A percentile compares a stretch with the other conserved stretches of the same genome.
Evolutionary conservation across 2,329 filamentous ascomycete genomes (phyloP).

Genomic region (Pleoardoris graminearum): DNA sequence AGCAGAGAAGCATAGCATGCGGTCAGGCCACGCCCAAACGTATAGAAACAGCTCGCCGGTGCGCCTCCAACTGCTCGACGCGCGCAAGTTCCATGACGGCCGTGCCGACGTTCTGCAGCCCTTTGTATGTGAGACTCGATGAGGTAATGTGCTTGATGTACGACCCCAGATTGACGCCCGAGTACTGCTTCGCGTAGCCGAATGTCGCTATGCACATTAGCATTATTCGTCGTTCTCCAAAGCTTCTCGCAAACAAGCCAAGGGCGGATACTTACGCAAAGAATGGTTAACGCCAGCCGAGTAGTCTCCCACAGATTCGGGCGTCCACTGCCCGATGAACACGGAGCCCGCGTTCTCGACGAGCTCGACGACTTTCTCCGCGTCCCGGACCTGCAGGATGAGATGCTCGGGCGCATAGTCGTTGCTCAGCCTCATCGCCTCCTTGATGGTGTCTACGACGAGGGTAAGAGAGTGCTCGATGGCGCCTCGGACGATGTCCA

Average conservation of each 20-base stretch:
- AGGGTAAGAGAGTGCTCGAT: slow-evolving; percentile 93
- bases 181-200: slow-evolving; percentile 98
- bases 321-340: slow-evolving; percentile 94
- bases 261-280: slow-evolving; percentile 69
- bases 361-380: slow-evolving; percentile 71
- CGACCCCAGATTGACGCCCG: slow-evolving; percentile 91
- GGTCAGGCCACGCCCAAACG: slow-evolving; percentile 53
- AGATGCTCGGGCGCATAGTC: slow-evolving; percentile 95
- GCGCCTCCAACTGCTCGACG: slow-evolving; percentile 92
- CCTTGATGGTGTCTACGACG: slow-evolving; percentile 70
- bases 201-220: slow-evolving; percentile 72
- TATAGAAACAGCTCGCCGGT: slow-evolving; percentile 74
- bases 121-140: slow-evolving; percentile 83
- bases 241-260: not conserved
- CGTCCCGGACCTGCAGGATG: slow-evolving; percentile 84
- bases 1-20: not conserved
- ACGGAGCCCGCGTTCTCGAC: slow-evolving; percentile 95
- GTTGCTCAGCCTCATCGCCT: slow-evolving; percentile 83
- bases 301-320: slow-evolving; percentile 97
- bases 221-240: not conserved
- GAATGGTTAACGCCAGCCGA: slow-evolving; percentile 98
- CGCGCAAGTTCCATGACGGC: slow-evolving; percentile 95
- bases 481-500: slow-evolving; percentile 88
- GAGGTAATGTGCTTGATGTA: slow-evolving; percentile 99
- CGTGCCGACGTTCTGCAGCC: slow-evolving; percentile 78